Evolutionary conservation across 768 basidiomycete genomes (phyloP).

Genomic region (Rhodotorula toruloides): DNA sequence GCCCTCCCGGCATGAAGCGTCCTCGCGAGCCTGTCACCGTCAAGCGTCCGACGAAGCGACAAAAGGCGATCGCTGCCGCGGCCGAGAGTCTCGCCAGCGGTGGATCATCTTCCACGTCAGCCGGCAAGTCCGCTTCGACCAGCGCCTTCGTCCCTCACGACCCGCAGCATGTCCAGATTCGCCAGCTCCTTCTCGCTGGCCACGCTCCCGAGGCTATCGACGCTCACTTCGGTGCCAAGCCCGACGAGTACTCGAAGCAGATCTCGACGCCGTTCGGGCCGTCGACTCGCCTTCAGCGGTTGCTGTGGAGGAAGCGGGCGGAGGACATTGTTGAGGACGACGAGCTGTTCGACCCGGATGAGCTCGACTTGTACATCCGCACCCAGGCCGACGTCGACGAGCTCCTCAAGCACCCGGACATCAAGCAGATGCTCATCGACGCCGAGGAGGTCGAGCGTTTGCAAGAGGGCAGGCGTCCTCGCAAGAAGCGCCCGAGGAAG

Average conservation of each 20-base stretch:
- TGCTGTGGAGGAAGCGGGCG: constrained; percentile 18
- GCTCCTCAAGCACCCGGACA: neutral
- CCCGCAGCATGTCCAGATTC: neutral
- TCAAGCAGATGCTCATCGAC: constrained; percentile 6
- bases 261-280: neutral
- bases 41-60: no score
- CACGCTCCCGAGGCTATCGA: neutral
- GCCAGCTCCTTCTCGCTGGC: constrained; percentile 18
- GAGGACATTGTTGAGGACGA: constrained; percentile 15
- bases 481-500: neutral
- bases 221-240: neutral
- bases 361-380: constrained; percentile 30
- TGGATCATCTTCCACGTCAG: no score
- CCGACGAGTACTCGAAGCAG: no score
- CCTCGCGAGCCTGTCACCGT: no score
- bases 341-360: constrained; percentile 25
- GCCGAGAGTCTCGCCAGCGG: no score
- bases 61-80: no score
- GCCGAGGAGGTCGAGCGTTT: neutral
- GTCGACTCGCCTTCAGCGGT: constrained; percentile 3
- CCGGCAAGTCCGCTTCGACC: no score
- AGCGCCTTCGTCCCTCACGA: neutral
- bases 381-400: neutral
- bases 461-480: no score
- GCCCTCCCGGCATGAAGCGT: no score